A percentile compares a stretch with the other conserved stretches of the same genome.
Evolutionary conservation across 1,284 basidiomycete genomes (phyloP).

Genomic region (Laetiporus sulphureus): DNA sequence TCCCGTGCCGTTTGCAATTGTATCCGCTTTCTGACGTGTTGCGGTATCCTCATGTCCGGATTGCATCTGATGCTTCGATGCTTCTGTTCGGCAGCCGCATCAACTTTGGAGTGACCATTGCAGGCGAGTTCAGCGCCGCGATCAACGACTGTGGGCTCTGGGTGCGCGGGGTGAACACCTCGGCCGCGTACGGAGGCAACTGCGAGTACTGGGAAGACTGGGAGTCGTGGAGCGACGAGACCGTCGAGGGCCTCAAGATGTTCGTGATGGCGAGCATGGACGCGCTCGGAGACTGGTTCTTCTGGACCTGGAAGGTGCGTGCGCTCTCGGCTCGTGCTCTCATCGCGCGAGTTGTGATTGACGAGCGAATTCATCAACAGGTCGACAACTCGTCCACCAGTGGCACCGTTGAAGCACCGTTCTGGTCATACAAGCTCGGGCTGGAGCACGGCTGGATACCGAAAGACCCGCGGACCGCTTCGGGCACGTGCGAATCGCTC

Average conservation of each 20-base stretch:
- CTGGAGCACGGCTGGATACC: conserved; percentile 78
- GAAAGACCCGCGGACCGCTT: conserved; percentile 61
- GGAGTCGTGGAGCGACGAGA: conserved; percentile 46
- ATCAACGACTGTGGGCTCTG: conserved; percentile 44
- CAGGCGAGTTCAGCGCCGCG: conserved; percentile 42
- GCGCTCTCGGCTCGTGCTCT: conserved; percentile 9
- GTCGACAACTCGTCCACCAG: conserved; percentile 62
- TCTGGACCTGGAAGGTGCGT: conserved; percentile 66
- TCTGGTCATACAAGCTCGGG: conserved; percentile 83
- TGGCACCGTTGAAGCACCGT: conserved; percentile 56
- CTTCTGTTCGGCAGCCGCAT: conserved; percentile 28
- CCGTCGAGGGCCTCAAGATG: conserved; percentile 48
- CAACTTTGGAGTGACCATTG: conserved; percentile 41
- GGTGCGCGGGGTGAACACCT: conserved; percentile 37
- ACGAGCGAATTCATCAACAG: too few relatives aligned
- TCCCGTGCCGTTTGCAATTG: conserved; percentile 32
- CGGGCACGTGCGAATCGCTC: conserved; percentile 59
- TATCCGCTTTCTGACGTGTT: conserved; percentile 18
- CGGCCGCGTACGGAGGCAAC: conserved; percentile 40
- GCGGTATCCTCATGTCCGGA: conserved; percentile 21
- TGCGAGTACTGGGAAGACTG: conserved; percentile 57
- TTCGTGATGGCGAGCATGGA: conserved; percentile 60
- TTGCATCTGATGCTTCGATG: conserved; percentile 22
- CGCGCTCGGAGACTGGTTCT: conserved; percentile 54
- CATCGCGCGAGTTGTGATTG: neutral